Conservation (phyloP, 2,329 filamentous ascomycete species). For the Colletotrichum musicola region DNA sequence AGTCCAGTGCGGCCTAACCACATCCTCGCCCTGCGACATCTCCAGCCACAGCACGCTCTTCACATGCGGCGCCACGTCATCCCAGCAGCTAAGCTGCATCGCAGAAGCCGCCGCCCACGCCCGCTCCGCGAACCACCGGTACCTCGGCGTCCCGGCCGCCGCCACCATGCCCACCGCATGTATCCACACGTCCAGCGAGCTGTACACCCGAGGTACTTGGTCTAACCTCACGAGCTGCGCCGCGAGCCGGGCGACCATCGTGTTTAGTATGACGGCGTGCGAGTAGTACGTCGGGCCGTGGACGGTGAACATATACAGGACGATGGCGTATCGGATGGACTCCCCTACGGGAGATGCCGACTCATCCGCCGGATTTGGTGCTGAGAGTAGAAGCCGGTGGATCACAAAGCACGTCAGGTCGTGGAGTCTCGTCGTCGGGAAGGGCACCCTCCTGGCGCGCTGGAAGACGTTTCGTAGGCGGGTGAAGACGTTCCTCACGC, state of each 20-base stretch:
- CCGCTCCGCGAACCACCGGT: conserved; percentile 47
- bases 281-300: conserved; percentile 70
- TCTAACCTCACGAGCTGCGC: conserved; percentile 44
- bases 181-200: conserved; percentile 56
- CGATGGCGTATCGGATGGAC: conserved; percentile 59
- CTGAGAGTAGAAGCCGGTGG: conserved; percentile 58
- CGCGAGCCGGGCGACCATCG: conserved; percentile 49
- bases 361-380: neutral
- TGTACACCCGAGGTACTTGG: conserved; percentile 35
- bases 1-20: conserved; percentile 47
- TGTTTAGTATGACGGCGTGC: conserved; percentile 56
- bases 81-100: conserved; percentile 20
- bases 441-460: conserved; percentile 39
- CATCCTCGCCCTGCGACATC: conserved; percentile 34
- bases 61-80: conserved; percentile 36
- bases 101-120: conserved; percentile 36
- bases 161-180: conserved; percentile 55
- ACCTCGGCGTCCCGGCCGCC: conserved; percentile 44
- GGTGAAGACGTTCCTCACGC: conserved; percentile 10
- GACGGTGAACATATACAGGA: conserved; percentile 65
- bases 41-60: conserved; percentile 48
- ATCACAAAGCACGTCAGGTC: conserved; percentile 68
- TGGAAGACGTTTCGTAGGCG: conserved; percentile 11
- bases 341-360: conserved; percentile 49
- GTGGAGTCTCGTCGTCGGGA: conserved; percentile 61